Conservation (phyloP, 768 basidiomycete genomes). For the Pleurotus salmoneostramineus region DNA sequence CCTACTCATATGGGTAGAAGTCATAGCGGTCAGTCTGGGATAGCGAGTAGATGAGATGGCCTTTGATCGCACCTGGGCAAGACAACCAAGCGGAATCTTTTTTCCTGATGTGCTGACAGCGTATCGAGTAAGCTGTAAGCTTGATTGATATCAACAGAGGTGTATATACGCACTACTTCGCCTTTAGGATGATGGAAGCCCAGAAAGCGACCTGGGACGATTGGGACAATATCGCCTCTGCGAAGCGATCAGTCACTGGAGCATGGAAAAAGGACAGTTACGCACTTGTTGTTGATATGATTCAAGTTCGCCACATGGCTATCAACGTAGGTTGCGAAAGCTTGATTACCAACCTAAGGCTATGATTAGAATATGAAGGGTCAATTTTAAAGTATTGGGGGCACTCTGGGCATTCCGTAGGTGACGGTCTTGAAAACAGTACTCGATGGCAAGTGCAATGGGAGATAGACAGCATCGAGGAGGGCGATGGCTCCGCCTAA, state of each 20-base stretch:
- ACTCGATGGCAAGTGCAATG: conserved; percentile 39
- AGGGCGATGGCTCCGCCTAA: conserved; percentile 54
- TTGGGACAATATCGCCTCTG: conserved; percentile 37
- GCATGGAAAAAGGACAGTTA: not conserved
- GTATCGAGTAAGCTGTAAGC: too few relatives aligned
- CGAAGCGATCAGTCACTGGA: not conserved
- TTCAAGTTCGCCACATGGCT: conserved; percentile 37
- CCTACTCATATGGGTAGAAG: conserved; percentile 25
- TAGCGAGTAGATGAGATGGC: not conserved
- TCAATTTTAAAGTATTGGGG: too few relatives aligned
- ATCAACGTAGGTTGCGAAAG: conserved; percentile 60
- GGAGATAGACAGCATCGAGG: conserved; percentile 53
- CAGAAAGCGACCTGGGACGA: conserved; percentile 35
- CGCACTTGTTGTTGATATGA: conserved; percentile 58
- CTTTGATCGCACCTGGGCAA: conserved; percentile 41
- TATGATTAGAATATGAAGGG: too few relatives aligned
- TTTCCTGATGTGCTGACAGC: conserved; percentile 36
- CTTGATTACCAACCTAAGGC: conserved; percentile 50
- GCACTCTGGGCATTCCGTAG: conserved; percentile 41
- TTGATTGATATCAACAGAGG: not conserved
- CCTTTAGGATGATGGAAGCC: conserved; percentile 44
- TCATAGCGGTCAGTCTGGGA: too few relatives aligned
- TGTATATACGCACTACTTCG: conserved; percentile 24
- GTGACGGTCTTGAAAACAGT: conserved; percentile 27
- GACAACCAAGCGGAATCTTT: conserved; percentile 41